A percentile compares a stretch with the other conserved stretches of the same genome.
Evolutionary conservation across 2,329 filamentous ascomycete genomes (phyloP).

Genomic region (Rutstroemia sydowiana): DNA sequence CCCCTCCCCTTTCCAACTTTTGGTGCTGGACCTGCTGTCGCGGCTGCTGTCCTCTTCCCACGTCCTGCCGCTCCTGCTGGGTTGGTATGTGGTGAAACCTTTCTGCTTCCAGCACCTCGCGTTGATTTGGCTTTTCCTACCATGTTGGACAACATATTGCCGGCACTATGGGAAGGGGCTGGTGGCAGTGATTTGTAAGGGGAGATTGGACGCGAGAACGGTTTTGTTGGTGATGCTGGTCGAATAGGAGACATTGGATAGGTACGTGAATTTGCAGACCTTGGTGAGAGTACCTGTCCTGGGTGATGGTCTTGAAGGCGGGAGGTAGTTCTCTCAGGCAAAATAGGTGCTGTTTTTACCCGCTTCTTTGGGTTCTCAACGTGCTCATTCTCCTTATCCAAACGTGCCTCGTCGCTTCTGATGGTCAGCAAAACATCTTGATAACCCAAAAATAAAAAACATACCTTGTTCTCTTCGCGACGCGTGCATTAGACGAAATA

Average conservation of each 20-base stretch:
- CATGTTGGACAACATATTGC: conserved; percentile 47
- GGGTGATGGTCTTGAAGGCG: conserved; percentile 35
- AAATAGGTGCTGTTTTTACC: conserved; percentile 30
- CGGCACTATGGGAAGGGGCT: conserved; percentile 29
- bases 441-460: conserved; percentile 18
- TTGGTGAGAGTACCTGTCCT: conserved; percentile 67
- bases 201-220: conserved; percentile 51
- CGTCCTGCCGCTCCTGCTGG: conserved; percentile 16
- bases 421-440: not conserved
- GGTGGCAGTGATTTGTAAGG: conserved; percentile 47
- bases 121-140: conserved; percentile 53
- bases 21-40: conserved; percentile 32
- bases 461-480: conserved; percentile 47
- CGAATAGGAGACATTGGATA: conserved; percentile 24
- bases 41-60: conserved; percentile 27
- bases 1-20: conserved; percentile 44
- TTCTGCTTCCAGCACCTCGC: conserved; percentile 40
- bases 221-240: conserved; percentile 45
- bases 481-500: conserved; percentile 24
- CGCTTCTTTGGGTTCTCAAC: conserved; percentile 66
- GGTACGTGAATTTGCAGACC: conserved; percentile 68
- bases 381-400: conserved; percentile 71
- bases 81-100: conserved; percentile 15
- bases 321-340: conserved; percentile 33
- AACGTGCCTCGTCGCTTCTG: conserved; percentile 51